Conservation (phyloP, 495 filamentous ascomycete species). For the Penicillium psychrofluorescens region DNA sequence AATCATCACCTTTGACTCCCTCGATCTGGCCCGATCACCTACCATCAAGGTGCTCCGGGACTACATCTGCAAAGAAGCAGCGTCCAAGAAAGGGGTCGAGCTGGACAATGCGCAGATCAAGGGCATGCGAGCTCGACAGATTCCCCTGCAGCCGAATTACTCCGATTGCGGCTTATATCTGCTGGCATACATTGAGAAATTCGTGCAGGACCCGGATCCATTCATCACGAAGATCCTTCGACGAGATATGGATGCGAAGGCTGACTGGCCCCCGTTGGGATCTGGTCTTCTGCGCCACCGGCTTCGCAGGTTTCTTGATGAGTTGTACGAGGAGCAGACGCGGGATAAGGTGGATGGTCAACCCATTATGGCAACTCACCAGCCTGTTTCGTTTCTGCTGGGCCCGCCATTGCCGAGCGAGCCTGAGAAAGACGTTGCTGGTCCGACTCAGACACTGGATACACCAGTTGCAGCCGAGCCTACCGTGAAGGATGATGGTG, state of each 20-base stretch:
- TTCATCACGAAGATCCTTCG: conserved; percentile 54
- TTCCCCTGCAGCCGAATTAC: conserved; percentile 76
- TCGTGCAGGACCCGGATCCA: conserved; percentile 58
- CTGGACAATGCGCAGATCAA: conserved; percentile 43
- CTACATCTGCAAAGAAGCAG: conserved; percentile 68
- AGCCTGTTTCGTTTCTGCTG: conserved; percentile 30
- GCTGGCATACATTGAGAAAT: conserved; percentile 74
- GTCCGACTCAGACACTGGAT: neutral
- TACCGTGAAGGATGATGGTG: neutral
- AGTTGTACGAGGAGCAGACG: conserved; percentile 41
- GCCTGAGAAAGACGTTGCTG: neutral
- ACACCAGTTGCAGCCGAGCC: neutral
- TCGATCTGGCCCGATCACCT: conserved; percentile 52
- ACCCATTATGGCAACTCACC: conserved; percentile 21
- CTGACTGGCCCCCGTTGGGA: conserved; percentile 49
- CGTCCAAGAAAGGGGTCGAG: conserved; percentile 56
- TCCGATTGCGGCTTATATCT: conserved; percentile 88
- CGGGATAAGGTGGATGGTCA: conserved; percentile 8
- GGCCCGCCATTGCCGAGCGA: conserved; percentile 5
- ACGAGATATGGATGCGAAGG: conserved; percentile 33
- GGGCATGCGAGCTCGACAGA: conserved; percentile 60
- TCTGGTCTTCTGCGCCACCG: conserved; percentile 44
- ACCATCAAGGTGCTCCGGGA: conserved; percentile 63
- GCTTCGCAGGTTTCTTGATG: conserved; percentile 46
- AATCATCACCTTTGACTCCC: conserved; percentile 87